Evolutionary conservation across 495 filamentous ascomycete genomes (phyloP).

Genomic region (Copromyces sp.): DNA sequence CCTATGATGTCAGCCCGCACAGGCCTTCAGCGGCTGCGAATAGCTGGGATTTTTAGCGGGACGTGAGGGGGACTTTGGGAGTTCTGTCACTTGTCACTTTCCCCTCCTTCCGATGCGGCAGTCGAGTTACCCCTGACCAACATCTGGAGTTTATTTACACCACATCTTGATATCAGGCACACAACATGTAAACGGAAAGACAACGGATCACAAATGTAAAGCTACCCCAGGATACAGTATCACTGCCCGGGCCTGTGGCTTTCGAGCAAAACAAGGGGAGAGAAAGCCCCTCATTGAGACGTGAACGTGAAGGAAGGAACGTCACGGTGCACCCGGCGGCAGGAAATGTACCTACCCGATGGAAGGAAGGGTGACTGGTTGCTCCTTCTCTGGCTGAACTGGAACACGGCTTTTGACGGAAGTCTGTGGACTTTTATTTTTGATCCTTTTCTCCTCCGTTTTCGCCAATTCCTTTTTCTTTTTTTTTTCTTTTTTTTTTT

Average conservation of each 20-base stretch:
- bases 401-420: neutral
- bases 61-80: neutral
- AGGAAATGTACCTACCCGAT: neutral
- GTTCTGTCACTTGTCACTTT: neutral
- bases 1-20: neutral
- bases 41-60: neutral
- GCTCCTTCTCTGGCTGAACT: neutral
- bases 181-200: neutral
- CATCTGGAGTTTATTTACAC: neutral
- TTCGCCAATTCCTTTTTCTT: neutral
- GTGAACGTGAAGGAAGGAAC: neutral
- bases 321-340: neutral
- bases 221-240: neutral
- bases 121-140: neutral
- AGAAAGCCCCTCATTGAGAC: neutral
- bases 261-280: neutral
- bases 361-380: neutral
- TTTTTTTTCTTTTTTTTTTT: neutral
- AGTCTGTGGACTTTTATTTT: neutral
- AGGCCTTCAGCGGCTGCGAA: neutral
- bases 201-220: neutral
- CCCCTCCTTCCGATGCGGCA: neutral
- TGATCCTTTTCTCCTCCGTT: too few relatives aligned
- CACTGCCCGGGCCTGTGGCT: neutral
- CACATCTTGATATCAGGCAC: neutral